Evolutionary conservation across 257 asterid genomes (phyloP), one percentile per base, ranked within the genome.

Genomic region (Solanum sparsipilum): DNA sequence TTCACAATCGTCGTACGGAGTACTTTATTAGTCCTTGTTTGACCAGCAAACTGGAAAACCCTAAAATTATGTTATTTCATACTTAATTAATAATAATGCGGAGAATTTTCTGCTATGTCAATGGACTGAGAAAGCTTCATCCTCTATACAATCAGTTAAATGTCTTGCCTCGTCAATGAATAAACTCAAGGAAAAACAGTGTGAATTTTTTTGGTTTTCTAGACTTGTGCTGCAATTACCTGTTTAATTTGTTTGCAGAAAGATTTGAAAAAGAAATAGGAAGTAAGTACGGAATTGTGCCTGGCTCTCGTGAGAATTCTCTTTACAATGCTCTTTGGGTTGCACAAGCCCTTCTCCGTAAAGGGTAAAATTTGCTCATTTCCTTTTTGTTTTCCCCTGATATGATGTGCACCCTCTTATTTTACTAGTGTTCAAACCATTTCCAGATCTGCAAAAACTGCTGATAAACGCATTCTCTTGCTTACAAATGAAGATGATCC

Each of bases 401-500:
- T 88, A 84, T 36, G 21, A 73, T 34, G 21, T 83, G 88, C 86
- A 85, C 27, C 71, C 79, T 88, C 38, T 83, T 83, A 1, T 84
- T 70, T 56, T 27, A 86, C 86, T 88, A 18, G 71, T 32, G 35
- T 63, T 82, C 85, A 88, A 81, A 86, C 60, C 87, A 76, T 39
- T 31, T 84, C 74, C 96, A 96, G 99, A 93, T 92, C 98, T 90
- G 91, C 95, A 74, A 95, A 93, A 92, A 93, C 94, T 87, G 94
- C 95, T 86, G 99, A 91, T 72, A 97, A 97, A 91, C 92, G 99
- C 89, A 94, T 97, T 88, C 90, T 97, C 84, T 88, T 97, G 89
- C 92, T 97, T 85, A 95, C 99, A 60, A 97, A 97, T 93, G 99
- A 95, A 91, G 99, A 97, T 92, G 98, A 97, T 93, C 99, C 99